Percentiles rank a stretch among this genome's conserved stretches.
Evolutionary conservation across 2,329 filamentous ascomycete genomes (phyloP).

Genomic region (Xenoacremonium recifei): DNA sequence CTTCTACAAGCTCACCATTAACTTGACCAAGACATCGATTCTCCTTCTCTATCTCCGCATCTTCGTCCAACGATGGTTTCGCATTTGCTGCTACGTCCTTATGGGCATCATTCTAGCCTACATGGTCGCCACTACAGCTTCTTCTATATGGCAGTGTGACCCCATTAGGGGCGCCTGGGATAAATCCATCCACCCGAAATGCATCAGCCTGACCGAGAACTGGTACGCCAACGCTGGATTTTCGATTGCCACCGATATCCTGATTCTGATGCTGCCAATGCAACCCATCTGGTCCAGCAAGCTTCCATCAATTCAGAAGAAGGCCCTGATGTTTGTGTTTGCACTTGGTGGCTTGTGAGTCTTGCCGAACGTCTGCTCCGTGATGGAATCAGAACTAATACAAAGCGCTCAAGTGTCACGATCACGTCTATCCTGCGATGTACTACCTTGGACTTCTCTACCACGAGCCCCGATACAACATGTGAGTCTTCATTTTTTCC

Average conservation of each 20-base stretch:
- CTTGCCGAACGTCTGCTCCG: neutral
- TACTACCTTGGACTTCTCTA: slow-evolving; percentile 38
- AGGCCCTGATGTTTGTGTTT: slow-evolving; percentile 41
- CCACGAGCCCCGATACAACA: slow-evolving; percentile 35
- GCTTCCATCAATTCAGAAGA: slow-evolving; percentile 39
- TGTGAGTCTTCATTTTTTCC: slow-evolving; percentile 27
- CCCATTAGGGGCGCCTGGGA: slow-evolving; percentile 48
- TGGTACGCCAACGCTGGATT: slow-evolving; percentile 51
- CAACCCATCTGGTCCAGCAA: slow-evolving; percentile 45
- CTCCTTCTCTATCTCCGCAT: slow-evolving; percentile 54
- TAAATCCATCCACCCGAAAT: slow-evolving; percentile 38
- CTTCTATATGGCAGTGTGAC: slow-evolving; percentile 49
- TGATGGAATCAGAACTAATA: too few relatives aligned
- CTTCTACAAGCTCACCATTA: slow-evolving; percentile 54
- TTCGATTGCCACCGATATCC: slow-evolving; percentile 45
- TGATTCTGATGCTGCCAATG: slow-evolving; percentile 47
- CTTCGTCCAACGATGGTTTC: slow-evolving; percentile 47
- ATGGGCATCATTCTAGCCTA: slow-evolving; percentile 43
- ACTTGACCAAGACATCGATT: slow-evolving; percentile 52
- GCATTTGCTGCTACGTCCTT: slow-evolving; percentile 39
- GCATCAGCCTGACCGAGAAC: slow-evolving; percentile 44
- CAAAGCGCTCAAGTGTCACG: slow-evolving; percentile 36
- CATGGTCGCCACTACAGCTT: slow-evolving; percentile 41
- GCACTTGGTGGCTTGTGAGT: slow-evolving; percentile 42
- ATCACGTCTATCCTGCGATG: slow-evolving; percentile 42